Conservation (phyloP, 2,329 filamentous ascomycete genomes). For the Diplocarpon rosae region DNA sequence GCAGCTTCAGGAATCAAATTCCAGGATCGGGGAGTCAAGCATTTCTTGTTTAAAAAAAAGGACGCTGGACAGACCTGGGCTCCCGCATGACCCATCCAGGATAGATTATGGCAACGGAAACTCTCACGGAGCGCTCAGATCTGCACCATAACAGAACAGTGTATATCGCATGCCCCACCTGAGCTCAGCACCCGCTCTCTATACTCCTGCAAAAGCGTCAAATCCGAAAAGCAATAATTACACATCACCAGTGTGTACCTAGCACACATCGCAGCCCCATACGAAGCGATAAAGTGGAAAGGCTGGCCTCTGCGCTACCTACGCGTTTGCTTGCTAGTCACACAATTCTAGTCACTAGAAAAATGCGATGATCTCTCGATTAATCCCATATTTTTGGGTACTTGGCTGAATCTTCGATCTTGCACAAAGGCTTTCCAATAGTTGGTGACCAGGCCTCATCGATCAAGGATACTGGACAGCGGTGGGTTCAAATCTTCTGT, state of each 20-base stretch:
- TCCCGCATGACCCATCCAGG: not conserved
- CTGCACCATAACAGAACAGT: slow-evolving; percentile 10
- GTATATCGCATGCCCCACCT: slow-evolving; percentile 4
- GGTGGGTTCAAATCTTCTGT: slow-evolving; percentile 14
- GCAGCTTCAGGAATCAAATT: no score
- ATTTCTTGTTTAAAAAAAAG: not conserved
- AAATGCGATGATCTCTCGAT: no score
- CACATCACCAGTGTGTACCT: slow-evolving; percentile 16
- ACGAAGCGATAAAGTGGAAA: slow-evolving; percentile 18
- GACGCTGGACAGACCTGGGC: not conserved
- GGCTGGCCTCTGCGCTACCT: no score
- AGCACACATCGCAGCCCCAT: slow-evolving; percentile 17
- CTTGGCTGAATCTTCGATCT: no score
- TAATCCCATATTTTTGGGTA: no score
- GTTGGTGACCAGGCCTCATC: slow-evolving; percentile 15
- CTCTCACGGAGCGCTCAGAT: not conserved
- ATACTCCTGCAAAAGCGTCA: slow-evolving; percentile 16
- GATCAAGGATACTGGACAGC: slow-evolving; percentile 14
- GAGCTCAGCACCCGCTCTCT: slow-evolving; percentile 9
- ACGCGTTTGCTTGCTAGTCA: no score
- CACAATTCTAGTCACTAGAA: no score
- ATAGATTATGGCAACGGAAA: slow-evolving; percentile 1
- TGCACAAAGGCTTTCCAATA: slow-evolving; percentile 17
- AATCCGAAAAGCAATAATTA: slow-evolving; percentile 15
- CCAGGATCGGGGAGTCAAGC: no score